Evolutionary conservation across 2,329 filamentous ascomycete genomes (phyloP), one percentile per base, ranked within the genome.

Genomic region (Epichloe festucae): DNA sequence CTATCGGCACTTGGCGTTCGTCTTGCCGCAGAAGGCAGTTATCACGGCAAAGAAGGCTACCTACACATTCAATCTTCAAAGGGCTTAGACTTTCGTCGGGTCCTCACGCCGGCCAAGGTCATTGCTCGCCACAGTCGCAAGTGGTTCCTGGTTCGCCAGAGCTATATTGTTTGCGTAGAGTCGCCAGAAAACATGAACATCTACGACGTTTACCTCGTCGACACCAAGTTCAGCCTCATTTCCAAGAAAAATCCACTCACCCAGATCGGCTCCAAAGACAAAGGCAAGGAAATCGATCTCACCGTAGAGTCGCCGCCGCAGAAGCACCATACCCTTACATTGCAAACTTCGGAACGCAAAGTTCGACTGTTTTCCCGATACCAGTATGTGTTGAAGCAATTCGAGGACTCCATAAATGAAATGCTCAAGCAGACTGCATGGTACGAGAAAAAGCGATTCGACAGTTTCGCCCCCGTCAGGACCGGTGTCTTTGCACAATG

Each of bases 101-200:
- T 90, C 36, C 73, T 93, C 63, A 89, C 84, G 2, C 88, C 89
- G 0, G 76, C 80, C 49, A 83, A 89, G 60, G 77, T 95, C 56
- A 87, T 89, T 62, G 81, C 82, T 49, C 81, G 89, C 12, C 90
- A 96, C 67, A 85, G 82, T 54, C 88, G 89, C 17, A 96, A 96
- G 66, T 98, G 93, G 93, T 98, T 98, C 65, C 74, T 97, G 19
- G 89, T 98, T n/a, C 78, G 93, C 49, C 90, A 97, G 67, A 97
- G 89, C 70, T 98, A 98, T 63, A 84, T 98, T 54, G 91, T 95
- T 44, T 96, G 91, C 59, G 90, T 97, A n/a, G 91, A 97, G 64
- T 96, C 93, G 0, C 93, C 93, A 0, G 91, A 97, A 65, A 95
- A 95, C 60, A 95, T 97, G 86, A 91, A 95, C 62, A 94, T 97